Conservation (phyloP, 306 rosid species). For the Castanopsis chinensis region DNA sequence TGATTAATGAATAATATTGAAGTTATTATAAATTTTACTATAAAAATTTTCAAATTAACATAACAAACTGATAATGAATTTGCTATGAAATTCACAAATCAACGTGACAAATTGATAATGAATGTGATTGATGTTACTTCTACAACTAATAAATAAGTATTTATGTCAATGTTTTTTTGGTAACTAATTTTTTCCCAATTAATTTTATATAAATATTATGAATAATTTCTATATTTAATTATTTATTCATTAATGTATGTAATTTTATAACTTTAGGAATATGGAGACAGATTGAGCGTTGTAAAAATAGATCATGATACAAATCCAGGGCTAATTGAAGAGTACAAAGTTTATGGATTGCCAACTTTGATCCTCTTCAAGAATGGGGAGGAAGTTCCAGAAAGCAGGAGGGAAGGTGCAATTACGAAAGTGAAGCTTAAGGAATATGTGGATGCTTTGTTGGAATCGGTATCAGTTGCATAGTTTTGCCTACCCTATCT, state of each 20-base stretch:
- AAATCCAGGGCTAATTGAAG: conserved; percentile 64
- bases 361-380: conserved; percentile 76
- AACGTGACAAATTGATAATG: too few species aligned
- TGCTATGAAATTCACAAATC: too few species aligned
- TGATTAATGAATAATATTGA: too few species aligned
- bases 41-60: too few species aligned
- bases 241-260: neutral
- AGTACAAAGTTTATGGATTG: conserved; percentile 77
- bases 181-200: too few species aligned
- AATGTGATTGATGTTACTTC: too few species aligned
- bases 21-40: too few species aligned
- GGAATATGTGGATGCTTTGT: conserved; percentile 60
- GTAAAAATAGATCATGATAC: conserved; percentile 88
- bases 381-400: conserved; percentile 71
- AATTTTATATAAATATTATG: too few species aligned
- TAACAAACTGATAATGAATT: too few species aligned
- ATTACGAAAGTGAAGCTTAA: conserved; percentile 73
- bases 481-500: conserved; percentile 15
- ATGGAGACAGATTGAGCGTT: conserved; percentile 62
- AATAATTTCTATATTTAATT: neutral
- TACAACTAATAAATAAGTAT: too few species aligned
- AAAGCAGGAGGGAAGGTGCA: conserved; percentile 89
- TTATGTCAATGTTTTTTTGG: too few species aligned
- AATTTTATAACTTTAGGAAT: conserved; percentile 50
- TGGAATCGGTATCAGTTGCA: conserved; percentile 57